Base-by-base conservation (phyloP, 1,284 basidiomycete species). In the Melampsora americana region DNA sequence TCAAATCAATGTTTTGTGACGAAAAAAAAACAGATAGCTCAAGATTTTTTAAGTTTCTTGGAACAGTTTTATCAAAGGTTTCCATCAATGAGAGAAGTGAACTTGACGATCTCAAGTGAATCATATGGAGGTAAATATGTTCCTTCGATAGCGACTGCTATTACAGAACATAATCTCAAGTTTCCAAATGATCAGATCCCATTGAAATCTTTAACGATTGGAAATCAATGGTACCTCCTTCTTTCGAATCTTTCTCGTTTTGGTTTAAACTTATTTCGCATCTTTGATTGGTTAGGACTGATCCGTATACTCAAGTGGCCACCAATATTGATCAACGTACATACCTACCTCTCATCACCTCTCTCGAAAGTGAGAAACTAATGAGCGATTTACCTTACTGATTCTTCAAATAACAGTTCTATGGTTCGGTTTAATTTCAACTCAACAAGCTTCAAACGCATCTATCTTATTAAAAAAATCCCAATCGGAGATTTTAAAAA, bases 51-150 rank as follows among this genome's bases (percentile, higher is more conserved):
- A 35, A 48, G 42, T 28, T 67, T 67, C 30, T 32, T 67, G 14
- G 20, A 67, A 50, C 3, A 46, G 14, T 67, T 67, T 32, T 67
- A 67, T 32, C 11, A 46, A 48, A 20, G 46, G 4, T 67, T 11
- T 67, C 66, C 66, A 4, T 50, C 39, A 1, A 23, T 46, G 44
- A 26, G 5, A 23, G 14, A n/a, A 67, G 42, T 67, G 11, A 32
- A 67, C 28, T 32, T 67, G n/a, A 53, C 46, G 14, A 14, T 67
- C 28, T 20, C 66, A 12, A 42, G 42, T 67, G 66, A 67, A 53
- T 67, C 66, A 5, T 67, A 67, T 32, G 66, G 30, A 46, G 66
- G 66, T 23, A 67, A 67, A 35, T 67, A 48, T 35, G 39, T 50
- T 16, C 66, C 66, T 11, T 9, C 66, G 5, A 67, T 67, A 9